These are phyloP conservation scores for Nitzschia sp. DNA, from an alignment of 108 stramenopile species.

Conservation along the genomic window DNA sequence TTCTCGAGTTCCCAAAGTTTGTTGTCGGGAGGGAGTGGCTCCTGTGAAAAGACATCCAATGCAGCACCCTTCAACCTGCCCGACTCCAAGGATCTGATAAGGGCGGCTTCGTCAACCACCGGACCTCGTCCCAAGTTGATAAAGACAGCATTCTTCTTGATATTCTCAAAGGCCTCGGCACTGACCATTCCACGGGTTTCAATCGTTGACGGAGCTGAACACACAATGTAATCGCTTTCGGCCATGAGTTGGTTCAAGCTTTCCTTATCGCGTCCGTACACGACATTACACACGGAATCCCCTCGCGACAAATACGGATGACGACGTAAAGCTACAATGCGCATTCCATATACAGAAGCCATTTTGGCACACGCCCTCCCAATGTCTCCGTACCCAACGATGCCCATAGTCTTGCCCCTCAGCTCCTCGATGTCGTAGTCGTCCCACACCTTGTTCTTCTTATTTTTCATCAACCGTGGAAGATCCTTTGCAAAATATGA, in stretches of 20 bases:
- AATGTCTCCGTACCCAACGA: slow-evolving; percentile 88
- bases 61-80: slow-evolving; percentile 77
- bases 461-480: slow-evolving; percentile 56
- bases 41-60: slow-evolving; percentile 82
- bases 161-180: slow-evolving; percentile 43
- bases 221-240: slow-evolving; percentile 74
- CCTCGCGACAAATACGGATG: slow-evolving; percentile 46
- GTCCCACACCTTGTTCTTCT: slow-evolving; percentile 50
- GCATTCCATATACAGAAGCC: slow-evolving; percentile 72
- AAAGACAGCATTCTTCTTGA: slow-evolving; percentile 71
- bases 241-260: slow-evolving; percentile 58
- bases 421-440: slow-evolving; percentile 68
- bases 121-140: slow-evolving; percentile 89
- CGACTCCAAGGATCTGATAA: slow-evolving; percentile 55
- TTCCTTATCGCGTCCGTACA: slow-evolving; percentile 47
- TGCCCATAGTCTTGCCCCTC: slow-evolving; percentile 73
- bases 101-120: slow-evolving; percentile 78
- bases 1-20: slow-evolving; percentile 77
- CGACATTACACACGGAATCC: slow-evolving; percentile 58
- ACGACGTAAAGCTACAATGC: slow-evolving; percentile 72
- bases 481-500: slow-evolving; percentile 89
- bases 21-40: slow-evolving; percentile 72
- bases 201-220: slow-evolving; percentile 71
- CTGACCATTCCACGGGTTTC: slow-evolving; percentile 70
- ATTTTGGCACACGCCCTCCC: slow-evolving; percentile 52